Evolutionary conservation across 2,329 filamentous ascomycete genomes (phyloP).

Genomic region (Thyridium curvatum): DNA sequence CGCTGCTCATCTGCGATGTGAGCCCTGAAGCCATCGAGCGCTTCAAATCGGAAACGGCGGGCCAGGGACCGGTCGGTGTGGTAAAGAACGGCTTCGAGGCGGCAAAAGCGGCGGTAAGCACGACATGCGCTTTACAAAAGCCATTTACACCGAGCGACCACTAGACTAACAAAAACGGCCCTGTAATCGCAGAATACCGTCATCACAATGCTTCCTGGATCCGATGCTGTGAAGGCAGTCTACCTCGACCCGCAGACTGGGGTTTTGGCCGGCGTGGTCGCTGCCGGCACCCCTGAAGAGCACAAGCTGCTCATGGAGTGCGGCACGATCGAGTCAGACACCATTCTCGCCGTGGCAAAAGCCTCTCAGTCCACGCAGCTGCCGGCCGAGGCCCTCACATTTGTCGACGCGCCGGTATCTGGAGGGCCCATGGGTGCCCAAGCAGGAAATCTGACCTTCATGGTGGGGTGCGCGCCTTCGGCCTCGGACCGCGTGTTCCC

Average conservation of each 20-base stretch:
- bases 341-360: slow-evolving; percentile 47
- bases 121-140: no score
- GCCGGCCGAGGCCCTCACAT: slow-evolving; percentile 23
- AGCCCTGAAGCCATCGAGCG: slow-evolving; percentile 23
- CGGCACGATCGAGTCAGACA: slow-evolving; percentile 21
- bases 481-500: slow-evolving; percentile 44
- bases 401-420: slow-evolving; percentile 28
- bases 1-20: slow-evolving; percentile 25
- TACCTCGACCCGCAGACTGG: slow-evolving; percentile 25
- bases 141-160: no score
- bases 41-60: slow-evolving; percentile 27
- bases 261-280: slow-evolving; percentile 20
- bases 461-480: slow-evolving; percentile 21
- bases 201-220: slow-evolving; percentile 32
- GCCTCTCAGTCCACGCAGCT: slow-evolving; percentile 36
- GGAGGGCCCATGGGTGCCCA: slow-evolving; percentile 26
- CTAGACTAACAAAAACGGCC: no score
- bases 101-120: slow-evolving; percentile 22
- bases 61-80: slow-evolving; percentile 25
- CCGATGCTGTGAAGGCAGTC: slow-evolving; percentile 25
- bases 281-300: slow-evolving; percentile 4
- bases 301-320: slow-evolving; percentile 22
- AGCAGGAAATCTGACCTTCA: slow-evolving; percentile 26
- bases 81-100: slow-evolving; percentile 29
- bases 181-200: slow-evolving; percentile 20